Percentiles rank a stretch among this genome's conserved stretches.
These are phyloP conservation scores for Dictyophora rubrovolvata DNA, from an alignment of 768 basidiomycete species.

Conservation along the genomic window DNA sequence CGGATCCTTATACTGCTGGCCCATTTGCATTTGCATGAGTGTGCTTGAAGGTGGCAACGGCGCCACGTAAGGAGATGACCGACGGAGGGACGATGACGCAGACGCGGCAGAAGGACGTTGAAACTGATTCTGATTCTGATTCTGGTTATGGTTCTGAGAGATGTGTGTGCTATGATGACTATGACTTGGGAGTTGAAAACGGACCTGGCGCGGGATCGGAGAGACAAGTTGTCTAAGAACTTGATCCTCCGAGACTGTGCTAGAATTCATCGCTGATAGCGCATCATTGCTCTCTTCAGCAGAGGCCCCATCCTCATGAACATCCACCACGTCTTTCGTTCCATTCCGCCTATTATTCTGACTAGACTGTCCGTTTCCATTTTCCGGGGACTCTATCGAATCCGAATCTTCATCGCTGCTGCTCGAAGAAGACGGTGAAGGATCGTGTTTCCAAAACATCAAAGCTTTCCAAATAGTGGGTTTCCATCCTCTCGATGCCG, in stretches of 20 bases:
- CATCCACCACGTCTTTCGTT: neutral
- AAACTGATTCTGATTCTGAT: too few species aligned
- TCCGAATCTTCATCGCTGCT: neutral
- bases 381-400: neutral
- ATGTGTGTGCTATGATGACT: neutral
- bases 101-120: neutral
- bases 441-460: slow-evolving; percentile 1
- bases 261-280: neutral
- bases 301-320: neutral
- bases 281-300: neutral
- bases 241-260: slow-evolving; percentile 7
- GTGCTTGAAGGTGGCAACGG: slow-evolving; percentile 5
- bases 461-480: slow-evolving; percentile 7
- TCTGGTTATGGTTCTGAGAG: neutral
- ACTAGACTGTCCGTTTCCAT: neutral
- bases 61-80: neutral
- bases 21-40: neutral
- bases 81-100: neutral
- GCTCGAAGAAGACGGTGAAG: neutral
- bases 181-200: slow-evolving; percentile 3
- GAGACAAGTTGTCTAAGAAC: neutral
- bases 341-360: neutral
- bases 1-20: neutral
- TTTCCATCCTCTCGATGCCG: slow-evolving; percentile 1
- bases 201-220: slow-evolving; percentile 3